Percentiles rank a stretch among this genome's conserved stretches.
Evolutionary conservation across 2,329 filamentous ascomycete species (phyloP).

Genomic region (Fusarium sp.): DNA sequence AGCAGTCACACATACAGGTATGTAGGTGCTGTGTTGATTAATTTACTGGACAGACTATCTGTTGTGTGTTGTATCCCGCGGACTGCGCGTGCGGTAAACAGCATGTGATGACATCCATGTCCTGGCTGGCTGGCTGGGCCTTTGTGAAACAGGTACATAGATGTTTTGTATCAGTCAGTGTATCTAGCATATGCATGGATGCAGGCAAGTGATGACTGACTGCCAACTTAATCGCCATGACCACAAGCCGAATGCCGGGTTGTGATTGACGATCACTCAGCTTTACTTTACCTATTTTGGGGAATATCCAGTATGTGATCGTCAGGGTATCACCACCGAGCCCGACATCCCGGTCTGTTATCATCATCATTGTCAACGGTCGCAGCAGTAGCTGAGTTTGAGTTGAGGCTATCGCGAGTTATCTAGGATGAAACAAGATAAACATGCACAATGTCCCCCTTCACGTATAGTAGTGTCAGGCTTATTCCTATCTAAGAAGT

Average conservation of each 20-base stretch:
- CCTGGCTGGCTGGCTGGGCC: neutral
- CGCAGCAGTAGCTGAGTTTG: neutral
- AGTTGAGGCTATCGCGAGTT: conserved; percentile 9
- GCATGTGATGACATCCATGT: neutral
- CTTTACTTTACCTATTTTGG: conserved; percentile 27
- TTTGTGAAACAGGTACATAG: conserved; percentile 12
- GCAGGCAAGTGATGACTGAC: neutral
- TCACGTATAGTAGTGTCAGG: neutral
- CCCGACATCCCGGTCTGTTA: conserved; percentile 1
- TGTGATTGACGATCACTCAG: neutral
- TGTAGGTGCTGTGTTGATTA: neutral
- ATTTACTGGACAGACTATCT: neutral
- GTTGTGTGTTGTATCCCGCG: neutral
- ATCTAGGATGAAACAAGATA: conserved; percentile 6
- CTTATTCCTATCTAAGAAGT: conserved; percentile 36
- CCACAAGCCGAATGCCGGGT: conserved; percentile 18
- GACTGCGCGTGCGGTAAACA: neutral
- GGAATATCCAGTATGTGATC: conserved; percentile 34
- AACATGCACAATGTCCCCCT: conserved; percentile 12
- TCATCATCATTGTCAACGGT: neutral
- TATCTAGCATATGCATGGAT: neutral
- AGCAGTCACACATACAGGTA: neutral
- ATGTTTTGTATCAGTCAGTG: no score
- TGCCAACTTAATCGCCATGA: neutral
- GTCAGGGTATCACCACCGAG: conserved; percentile 25